phyloP scores from a whole-genome alignment of 768 basidiomycete genomes.

The Boletellus emodensis region DNA sequence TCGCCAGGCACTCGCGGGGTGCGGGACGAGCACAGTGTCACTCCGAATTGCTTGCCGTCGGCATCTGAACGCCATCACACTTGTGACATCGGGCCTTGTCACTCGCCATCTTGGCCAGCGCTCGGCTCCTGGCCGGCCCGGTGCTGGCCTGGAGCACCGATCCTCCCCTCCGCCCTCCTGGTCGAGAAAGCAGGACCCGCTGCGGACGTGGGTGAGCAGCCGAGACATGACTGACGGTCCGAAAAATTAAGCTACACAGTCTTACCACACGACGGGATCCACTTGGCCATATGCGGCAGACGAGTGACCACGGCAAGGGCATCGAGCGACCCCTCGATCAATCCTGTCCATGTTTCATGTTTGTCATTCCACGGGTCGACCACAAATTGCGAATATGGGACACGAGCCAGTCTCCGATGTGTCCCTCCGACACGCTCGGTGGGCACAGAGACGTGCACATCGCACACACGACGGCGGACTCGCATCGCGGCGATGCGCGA shows the following conservation, averaged over 20 bases:
- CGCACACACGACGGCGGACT: too few species aligned
- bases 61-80: not conserved
- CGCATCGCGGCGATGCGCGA: too few species aligned
- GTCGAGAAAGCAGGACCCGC: not conserved
- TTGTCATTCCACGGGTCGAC: constrained; percentile 22
- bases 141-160: not conserved
- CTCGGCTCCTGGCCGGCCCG: not conserved
- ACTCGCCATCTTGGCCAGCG: not conserved
- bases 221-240: not conserved
- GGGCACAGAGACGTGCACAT: not conserved
- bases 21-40: too few species aligned
- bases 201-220: not conserved
- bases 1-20: too few species aligned
- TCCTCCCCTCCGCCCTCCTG: not conserved
- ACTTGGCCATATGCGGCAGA: constrained; percentile 35
- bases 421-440: not conserved
- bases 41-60: not conserved
- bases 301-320: constrained; percentile 18
- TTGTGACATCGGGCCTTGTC: not conserved
- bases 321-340: constrained; percentile 40
- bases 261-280: constrained; percentile 40
- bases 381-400: constrained; percentile 11
- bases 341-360: constrained; percentile 40
- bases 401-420: constrained; percentile 3
- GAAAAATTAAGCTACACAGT: constrained; percentile 25